These are phyloP conservation scores for Mucor piriformis DNA, from an alignment of 371 early-diverging fungal genomes.

Conservation along the genomic window DNA sequence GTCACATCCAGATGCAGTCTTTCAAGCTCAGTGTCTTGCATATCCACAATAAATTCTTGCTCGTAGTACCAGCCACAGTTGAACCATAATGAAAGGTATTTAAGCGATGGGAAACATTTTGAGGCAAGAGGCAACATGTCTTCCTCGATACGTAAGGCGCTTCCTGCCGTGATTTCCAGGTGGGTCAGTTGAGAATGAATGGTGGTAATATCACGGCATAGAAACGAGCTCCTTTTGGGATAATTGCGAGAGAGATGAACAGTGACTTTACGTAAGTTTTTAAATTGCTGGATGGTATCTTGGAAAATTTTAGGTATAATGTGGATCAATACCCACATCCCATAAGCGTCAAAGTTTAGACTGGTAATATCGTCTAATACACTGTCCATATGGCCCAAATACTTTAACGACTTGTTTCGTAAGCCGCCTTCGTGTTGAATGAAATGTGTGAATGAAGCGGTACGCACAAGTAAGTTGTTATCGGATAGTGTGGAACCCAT, in stretches of 20 bases:
- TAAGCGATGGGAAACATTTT: not conserved
- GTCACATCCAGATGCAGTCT: constrained; percentile 15
- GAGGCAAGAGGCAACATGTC: not conserved
- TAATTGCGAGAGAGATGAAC: constrained; percentile 1
- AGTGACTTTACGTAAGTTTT: not conserved
- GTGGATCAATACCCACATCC: not conserved
- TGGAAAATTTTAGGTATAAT: not conserved
- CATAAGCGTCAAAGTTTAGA: not conserved
- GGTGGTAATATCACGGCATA: not conserved
- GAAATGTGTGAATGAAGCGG: constrained; percentile 6
- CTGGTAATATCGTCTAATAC: not conserved
- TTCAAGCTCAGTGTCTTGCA: not conserved
- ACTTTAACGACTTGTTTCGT: not conserved
- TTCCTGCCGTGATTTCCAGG: constrained; percentile 3
- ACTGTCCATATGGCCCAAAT: not conserved
- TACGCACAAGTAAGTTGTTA: not conserved
- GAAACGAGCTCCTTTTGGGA: not conserved
- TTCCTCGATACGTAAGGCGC: not conserved
- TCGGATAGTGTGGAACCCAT: not conserved
- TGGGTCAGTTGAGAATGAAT: not conserved
- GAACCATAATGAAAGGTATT: constrained; percentile 7
- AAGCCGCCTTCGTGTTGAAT: not conserved
- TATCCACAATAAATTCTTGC: not conserved
- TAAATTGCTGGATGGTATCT: not conserved
- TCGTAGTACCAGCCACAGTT: constrained; percentile 5